Evolutionary conservation across 78 protist genomes (phyloP).

Genomic region (Andalucia godoyi): DNA sequence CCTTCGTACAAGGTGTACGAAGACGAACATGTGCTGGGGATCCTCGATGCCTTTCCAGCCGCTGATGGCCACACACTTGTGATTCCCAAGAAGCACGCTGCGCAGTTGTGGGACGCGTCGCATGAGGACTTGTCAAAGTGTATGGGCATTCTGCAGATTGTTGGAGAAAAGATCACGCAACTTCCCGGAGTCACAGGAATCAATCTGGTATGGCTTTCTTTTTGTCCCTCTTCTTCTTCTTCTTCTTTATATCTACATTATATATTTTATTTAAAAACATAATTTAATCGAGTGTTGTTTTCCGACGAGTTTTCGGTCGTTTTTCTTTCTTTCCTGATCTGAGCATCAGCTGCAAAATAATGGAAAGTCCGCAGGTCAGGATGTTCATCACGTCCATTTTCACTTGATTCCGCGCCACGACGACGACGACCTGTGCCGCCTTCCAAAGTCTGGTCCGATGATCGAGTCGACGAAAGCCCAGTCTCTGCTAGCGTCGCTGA

Average conservation of each 20-base stretch:
- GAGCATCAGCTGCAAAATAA: constrained; percentile 14
- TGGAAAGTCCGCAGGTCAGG: not conserved
- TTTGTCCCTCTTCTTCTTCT: no score
- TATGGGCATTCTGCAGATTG: not conserved
- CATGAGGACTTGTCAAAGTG: not conserved
- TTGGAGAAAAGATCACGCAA: not conserved
- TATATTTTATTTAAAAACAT: not conserved
- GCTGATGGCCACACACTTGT: constrained; percentile 13
- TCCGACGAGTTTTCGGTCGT: not conserved
- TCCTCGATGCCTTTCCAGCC: constrained; percentile 28
- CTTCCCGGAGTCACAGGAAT: not conserved
- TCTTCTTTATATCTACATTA: not conserved
- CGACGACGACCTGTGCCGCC: not conserved
- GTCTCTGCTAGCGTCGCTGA: no score
- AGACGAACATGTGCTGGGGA: constrained; percentile 1
- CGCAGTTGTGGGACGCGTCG: not conserved
- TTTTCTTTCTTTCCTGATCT: not conserved
- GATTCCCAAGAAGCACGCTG: constrained; percentile 9
- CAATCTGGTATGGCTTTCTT: no score
- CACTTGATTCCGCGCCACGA: constrained; percentile 3
- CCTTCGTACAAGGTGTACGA: constrained; percentile 19
- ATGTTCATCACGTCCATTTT: constrained; percentile 6
- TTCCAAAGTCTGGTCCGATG: no score
- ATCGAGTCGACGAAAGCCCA: no score
- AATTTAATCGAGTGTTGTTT: not conserved